Percentiles rank a stretch among this genome's conserved stretches.
These are phyloP conservation scores for Royoungia palumana DNA, from an alignment of 768 basidiomycete genomes.

Conservation along the genomic window DNA sequence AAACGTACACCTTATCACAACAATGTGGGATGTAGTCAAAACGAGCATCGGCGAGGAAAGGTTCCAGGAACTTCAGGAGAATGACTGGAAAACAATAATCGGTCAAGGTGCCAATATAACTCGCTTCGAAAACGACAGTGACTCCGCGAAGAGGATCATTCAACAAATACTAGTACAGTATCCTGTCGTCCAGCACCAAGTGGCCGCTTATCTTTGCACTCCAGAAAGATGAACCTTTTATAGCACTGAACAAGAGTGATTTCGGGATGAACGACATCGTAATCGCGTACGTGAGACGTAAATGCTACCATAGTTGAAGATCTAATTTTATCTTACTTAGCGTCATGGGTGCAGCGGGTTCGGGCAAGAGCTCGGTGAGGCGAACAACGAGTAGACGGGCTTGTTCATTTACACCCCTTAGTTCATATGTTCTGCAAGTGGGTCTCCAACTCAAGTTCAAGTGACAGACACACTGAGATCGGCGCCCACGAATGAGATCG, in stretches of 20 bases:
- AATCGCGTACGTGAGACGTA: slow-evolving; percentile 10
- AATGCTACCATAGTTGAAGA: too few species aligned
- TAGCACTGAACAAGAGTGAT: background rate
- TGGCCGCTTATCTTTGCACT: too few species aligned
- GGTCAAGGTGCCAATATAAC: too few species aligned
- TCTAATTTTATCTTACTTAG: background rate
- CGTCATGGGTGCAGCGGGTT: slow-evolving; percentile 17
- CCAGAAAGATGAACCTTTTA: background rate
- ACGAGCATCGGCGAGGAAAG: too few species aligned
- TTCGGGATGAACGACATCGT: slow-evolving; percentile 3
- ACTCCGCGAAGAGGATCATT: too few species aligned
- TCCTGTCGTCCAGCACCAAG: too few species aligned
- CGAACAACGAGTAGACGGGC: background rate
- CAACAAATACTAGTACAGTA: too few species aligned
- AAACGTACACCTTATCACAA: too few species aligned
- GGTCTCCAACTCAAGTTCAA: background rate
- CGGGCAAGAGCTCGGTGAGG: slow-evolving; percentile 14
- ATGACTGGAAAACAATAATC: too few species aligned
- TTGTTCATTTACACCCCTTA: background rate
- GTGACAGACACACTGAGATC: slow-evolving; percentile 10
- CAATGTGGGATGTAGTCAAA: too few species aligned
- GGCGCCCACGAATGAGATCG: slow-evolving; percentile 4
- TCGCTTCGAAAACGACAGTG: too few species aligned
- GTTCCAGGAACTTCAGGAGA: too few species aligned
- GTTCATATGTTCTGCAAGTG: slow-evolving; percentile 12